Evolutionary conservation across 1,284 basidiomycete species (phyloP), one percentile per base, ranked within the genome.

Genomic region (Boletus sp.): DNA sequence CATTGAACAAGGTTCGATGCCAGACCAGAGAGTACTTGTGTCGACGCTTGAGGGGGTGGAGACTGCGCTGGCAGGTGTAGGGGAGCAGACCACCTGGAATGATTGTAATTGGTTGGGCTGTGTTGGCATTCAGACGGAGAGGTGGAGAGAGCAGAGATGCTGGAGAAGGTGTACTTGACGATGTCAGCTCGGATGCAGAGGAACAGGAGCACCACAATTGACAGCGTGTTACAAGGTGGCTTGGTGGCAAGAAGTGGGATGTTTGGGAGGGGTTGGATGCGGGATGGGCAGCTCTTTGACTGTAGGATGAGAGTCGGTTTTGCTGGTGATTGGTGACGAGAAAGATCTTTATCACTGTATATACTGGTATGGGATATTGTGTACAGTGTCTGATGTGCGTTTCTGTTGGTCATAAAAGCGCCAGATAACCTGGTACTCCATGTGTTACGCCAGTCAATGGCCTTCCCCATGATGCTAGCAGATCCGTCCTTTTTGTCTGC

Each of bases 81-180:
- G 94, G 7, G 93, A 95, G 68, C 95, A 98, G 96, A 30, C 95
- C 96, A 8, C 97, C 97, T 0, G 96, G 95, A 3, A 96, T 99
- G 91, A 91, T 98, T 71, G 83, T 98, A 28, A 84, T 99, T 62
- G 97, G 97, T 1, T 98, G 96, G 96, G 83, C 90, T n/a, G 87
- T 89, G 14, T 68, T 88, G 62, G 83, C 86, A 25, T 73, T 91
- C 52, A 83, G 83, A 25, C 54, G 66, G 17, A 80, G 80, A 77
- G 1, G 68, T 70, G 58, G 89, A 83, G 8, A 84, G 86, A 68
- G 78, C 82, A 55, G 74, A 68, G 21, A 80, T 87, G 40, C 74
- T 87, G 62, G 83, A 83, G 64, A 69, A 7, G 70, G 68, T 6
- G 17, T 71, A 0, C 62, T 69, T 3, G 82, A 69, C 16, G 80